These are phyloP conservation scores for Mitragyna speciosa DNA, from an alignment of 257 asterid genomes.

Conservation along the genomic window DNA sequence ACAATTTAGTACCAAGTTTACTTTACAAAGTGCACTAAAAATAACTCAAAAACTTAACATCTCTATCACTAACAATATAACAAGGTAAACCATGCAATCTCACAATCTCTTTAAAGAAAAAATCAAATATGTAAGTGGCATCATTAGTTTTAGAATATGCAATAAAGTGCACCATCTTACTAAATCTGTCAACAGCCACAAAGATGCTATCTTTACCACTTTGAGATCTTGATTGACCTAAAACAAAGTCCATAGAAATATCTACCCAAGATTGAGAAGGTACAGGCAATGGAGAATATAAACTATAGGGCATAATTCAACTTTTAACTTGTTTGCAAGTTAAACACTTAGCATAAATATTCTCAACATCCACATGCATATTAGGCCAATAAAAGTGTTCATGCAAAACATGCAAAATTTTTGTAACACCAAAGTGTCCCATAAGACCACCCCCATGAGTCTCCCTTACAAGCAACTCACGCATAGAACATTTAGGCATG, in stretches of 20 bases:
- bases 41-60: neutral
- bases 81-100: neutral
- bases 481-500: neutral
- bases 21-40: too few relatives aligned
- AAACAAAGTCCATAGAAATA: too few relatives aligned
- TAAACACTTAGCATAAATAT: neutral
- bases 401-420: neutral
- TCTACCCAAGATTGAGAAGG: too few relatives aligned
- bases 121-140: neutral
- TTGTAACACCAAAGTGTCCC: neutral
- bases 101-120: neutral
- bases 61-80: neutral
- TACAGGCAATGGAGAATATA: too few relatives aligned
- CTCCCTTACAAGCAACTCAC: neutral
- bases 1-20: too few relatives aligned
- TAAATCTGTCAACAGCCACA: too few relatives aligned
- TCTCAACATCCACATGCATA: neutral
- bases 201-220: too few relatives aligned
- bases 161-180: too few relatives aligned
- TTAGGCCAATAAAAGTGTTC: constrained; percentile 2
- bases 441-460: neutral
- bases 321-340: neutral
- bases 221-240: too few relatives aligned
- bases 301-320: neutral
- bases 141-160: too few relatives aligned